Conservation (phyloP, 1,284 basidiomycete genomes). For the Fistulinella cinereoalba region DNA sequence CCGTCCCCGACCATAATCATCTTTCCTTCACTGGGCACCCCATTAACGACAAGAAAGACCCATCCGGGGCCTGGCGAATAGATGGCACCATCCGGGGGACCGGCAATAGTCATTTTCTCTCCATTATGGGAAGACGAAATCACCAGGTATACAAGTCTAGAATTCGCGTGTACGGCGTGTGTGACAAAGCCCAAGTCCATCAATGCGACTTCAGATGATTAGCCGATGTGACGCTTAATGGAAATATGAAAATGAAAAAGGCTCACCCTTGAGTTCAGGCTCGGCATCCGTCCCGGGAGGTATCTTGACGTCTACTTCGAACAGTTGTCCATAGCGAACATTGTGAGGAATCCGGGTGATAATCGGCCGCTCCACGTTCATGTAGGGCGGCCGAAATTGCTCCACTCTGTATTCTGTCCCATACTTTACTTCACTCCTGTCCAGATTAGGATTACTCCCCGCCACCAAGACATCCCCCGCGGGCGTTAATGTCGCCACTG, state of each 20-base stretch:
- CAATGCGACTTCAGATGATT: slow-evolving; percentile 51
- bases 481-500: slow-evolving; percentile 70
- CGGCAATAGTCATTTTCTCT: slow-evolving; percentile 45
- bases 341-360: slow-evolving; percentile 40
- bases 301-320: slow-evolving; percentile 42
- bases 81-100: slow-evolving; percentile 59
- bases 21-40: slow-evolving; percentile 63
- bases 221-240: not conserved
- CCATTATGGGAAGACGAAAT: slow-evolving; percentile 36
- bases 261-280: slow-evolving; percentile 37
- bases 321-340: slow-evolving; percentile 46
- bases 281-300: slow-evolving; percentile 24
- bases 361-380: slow-evolving; percentile 53
- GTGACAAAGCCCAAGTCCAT: slow-evolving; percentile 81
- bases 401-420: slow-evolving; percentile 82
- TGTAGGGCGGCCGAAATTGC: slow-evolving; percentile 72
- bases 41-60: slow-evolving; percentile 68
- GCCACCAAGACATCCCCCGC: slow-evolving; percentile 71
- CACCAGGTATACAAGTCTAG: slow-evolving; percentile 67
- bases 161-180: slow-evolving; percentile 76
- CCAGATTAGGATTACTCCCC: slow-evolving; percentile 82
- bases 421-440: slow-evolving; percentile 65
- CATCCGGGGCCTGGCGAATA: slow-evolving; percentile 84
- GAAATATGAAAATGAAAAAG: not conserved
- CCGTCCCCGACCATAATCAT: slow-evolving; percentile 74